Evolutionary conservation across 148 eudicot species (phyloP).

Genomic region (Salicornia ramosissima): DNA sequence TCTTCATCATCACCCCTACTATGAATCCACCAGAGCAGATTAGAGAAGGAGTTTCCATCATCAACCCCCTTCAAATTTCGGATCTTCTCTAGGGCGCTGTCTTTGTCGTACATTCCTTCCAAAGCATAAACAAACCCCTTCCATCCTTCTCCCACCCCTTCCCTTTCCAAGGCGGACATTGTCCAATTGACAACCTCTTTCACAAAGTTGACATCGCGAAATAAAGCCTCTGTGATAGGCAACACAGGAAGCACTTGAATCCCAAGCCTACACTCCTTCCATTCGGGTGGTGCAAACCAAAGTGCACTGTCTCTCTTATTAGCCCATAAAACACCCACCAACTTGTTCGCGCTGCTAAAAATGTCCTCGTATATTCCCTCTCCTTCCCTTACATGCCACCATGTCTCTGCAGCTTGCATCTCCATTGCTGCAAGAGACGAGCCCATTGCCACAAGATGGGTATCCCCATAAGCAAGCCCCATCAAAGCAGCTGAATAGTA

Average conservation of each 20-base stretch:
- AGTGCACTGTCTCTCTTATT: conserved; percentile 76
- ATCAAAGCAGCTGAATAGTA: conserved; percentile 84
- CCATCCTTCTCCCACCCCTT: conserved; percentile 88
- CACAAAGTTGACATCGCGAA: conserved; percentile 52
- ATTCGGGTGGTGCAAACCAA: conserved; percentile 81
- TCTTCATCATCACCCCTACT: conserved; percentile 56
- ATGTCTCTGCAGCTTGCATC: conserved; percentile 68
- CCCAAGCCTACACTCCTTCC: conserved; percentile 80
- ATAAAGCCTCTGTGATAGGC: conserved; percentile 65
- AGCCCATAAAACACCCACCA: conserved; percentile 76
- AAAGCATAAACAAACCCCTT: conserved; percentile 75
- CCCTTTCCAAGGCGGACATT: conserved; percentile 54
- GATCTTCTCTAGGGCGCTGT: conserved; percentile 43
- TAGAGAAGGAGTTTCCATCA: conserved; percentile 76
- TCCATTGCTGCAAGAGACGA: conserved; percentile 69
- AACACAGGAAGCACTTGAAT: conserved; percentile 70
- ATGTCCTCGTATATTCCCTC: conserved; percentile 50
- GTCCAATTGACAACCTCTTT: conserved; percentile 73
- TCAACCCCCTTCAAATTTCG: conserved; percentile 57
- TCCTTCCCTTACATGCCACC: conserved; percentile 78
- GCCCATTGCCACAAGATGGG: conserved; percentile 56
- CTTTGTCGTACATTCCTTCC: conserved; percentile 65
- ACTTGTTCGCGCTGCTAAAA: conserved; percentile 49
- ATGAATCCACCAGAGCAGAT: conserved; percentile 85
- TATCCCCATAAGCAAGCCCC: conserved; percentile 90